A percentile compares a stretch with the other conserved stretches of the same genome.
These are phyloP conservation scores for Thuidium tamariscinum DNA, from an alignment of 225 moss, liverwort and hornwort genomes.

Conservation along the genomic window DNA sequence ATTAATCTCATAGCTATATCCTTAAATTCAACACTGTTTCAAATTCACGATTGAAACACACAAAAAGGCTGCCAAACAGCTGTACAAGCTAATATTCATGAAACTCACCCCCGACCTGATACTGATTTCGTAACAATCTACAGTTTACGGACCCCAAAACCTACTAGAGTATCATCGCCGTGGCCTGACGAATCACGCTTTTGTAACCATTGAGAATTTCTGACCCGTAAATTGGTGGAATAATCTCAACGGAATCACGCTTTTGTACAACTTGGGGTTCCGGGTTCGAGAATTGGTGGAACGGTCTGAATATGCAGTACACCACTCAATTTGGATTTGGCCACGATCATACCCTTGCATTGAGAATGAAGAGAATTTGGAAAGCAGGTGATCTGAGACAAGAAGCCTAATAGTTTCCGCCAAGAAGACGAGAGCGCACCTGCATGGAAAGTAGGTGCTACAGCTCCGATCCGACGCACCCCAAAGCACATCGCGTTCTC, in stretches of 20 bases:
- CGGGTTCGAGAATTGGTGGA: background rate
- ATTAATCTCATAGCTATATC: too few species aligned
- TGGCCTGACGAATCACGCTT: background rate
- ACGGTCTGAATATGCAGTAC: background rate
- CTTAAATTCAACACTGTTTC: too few species aligned
- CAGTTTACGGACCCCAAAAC: background rate
- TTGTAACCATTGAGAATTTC: background rate
- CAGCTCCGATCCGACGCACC: too few species aligned
- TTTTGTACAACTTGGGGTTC: background rate
- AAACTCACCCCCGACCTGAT: background rate
- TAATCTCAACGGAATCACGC: background rate
- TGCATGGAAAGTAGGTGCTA: conserved; percentile 58
- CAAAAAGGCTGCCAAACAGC: too few species aligned
- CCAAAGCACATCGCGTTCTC: too few species aligned
- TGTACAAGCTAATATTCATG: too few species aligned
- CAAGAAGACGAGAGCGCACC: conserved; percentile 10
- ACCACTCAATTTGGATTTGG: too few species aligned
- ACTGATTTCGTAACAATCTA: background rate
- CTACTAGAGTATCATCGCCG: background rate
- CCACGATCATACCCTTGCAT: too few species aligned
- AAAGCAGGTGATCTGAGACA: background rate
- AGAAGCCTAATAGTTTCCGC: background rate
- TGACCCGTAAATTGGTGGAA: background rate
- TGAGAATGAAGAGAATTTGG: too few species aligned
- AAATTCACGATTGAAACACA: too few species aligned